Base-by-base conservation (phyloP, 2,329 filamentous ascomycete genomes). In the Paecilomyces variotii region DNA sequence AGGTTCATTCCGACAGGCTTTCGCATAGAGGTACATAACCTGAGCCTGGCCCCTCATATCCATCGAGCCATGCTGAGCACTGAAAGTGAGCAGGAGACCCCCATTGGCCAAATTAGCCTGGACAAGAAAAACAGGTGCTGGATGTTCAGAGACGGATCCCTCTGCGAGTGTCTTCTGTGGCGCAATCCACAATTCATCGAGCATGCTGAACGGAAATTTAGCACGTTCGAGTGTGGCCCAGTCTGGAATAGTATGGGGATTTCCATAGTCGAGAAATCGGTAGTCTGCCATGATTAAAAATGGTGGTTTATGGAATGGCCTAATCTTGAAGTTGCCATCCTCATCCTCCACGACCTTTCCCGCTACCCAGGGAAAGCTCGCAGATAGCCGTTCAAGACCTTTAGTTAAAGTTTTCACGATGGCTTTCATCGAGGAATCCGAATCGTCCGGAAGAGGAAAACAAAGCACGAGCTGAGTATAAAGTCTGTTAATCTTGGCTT, bases 41-140 rank as follows among this genome's bases (percentile, higher is more conserved):
- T 77, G 72, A 2, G 70, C 78, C 61, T 80, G 76, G 1, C 80
- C 82, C 0, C 72, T 74, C 69, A 80, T 79, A 57, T 85, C 83
- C 74, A 82, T 79, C 0, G 71, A 67, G 4, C 74, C 73, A 61
- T 85, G 83, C 26, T 82, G 76, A 6, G 71, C 75, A 28, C 74
- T 73, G 26, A 83, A 70, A 2, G 77, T 80, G 7, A 85, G 71
- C 1, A 85, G 60, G 0, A 85, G 62, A 0, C 81, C 82, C 2
- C 77, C 80, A 1, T 62, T 56, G 34, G 84, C 74, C 54, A 82
- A 76, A 49, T 73, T 82, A 2, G 73, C 73, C 60, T 83, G 81
- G 2, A 82, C 56, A 0, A 78, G 59, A 35, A 83, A 66, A 0
- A 83, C 80, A 1, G 74, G 76, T 19, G 67, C 64, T 24, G 66